Evolutionary conservation across 164 flowering plant genomes (phyloP).

Genomic region (Protea cynaroides): DNA sequence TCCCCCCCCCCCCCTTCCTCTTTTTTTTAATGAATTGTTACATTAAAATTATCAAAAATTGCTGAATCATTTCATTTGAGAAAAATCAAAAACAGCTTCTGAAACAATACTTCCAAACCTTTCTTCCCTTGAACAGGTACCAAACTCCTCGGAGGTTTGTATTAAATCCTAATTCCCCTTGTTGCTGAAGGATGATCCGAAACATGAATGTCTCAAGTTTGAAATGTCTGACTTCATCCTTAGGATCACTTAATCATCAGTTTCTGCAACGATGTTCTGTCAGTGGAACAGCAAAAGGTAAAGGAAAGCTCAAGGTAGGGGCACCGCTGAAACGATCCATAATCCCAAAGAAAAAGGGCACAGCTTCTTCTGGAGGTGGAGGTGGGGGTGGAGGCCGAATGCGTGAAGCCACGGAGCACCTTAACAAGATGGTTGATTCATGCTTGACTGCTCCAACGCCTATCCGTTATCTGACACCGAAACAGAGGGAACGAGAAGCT

Average conservation of each 20-base stretch:
- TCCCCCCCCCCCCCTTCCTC: no score
- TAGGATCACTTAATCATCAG: conserved; percentile 20
- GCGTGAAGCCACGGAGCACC: conserved; percentile 14
- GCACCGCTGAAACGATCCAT: conserved; percentile 45
- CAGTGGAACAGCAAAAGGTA: conserved; percentile 88
- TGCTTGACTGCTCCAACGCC: conserved; percentile 70
- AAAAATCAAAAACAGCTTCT: no score
- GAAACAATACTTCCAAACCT: no score
- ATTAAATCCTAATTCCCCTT: not conserved
- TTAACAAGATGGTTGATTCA: conserved; percentile 38
- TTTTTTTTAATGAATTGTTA: no score
- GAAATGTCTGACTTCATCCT: conserved; percentile 17
- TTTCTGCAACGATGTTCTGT: conserved; percentile 53
- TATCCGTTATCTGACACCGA: conserved; percentile 44
- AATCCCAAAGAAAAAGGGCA: conserved; percentile 45
- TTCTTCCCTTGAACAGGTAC: no score
- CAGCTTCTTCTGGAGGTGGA: conserved; percentile 7
- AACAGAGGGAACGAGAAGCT: conserved; percentile 52
- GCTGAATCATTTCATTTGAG: no score
- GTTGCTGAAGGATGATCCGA: conserved; percentile 1
- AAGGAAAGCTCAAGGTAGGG: conserved; percentile 51
- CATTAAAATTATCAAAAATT: no score
- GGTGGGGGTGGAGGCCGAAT: conserved; percentile 18
- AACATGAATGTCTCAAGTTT: conserved; percentile 14
- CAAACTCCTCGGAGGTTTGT: no score